Conservation (phyloP, 805 yeast species). For the Zygotorulaspora florentina region DNA sequence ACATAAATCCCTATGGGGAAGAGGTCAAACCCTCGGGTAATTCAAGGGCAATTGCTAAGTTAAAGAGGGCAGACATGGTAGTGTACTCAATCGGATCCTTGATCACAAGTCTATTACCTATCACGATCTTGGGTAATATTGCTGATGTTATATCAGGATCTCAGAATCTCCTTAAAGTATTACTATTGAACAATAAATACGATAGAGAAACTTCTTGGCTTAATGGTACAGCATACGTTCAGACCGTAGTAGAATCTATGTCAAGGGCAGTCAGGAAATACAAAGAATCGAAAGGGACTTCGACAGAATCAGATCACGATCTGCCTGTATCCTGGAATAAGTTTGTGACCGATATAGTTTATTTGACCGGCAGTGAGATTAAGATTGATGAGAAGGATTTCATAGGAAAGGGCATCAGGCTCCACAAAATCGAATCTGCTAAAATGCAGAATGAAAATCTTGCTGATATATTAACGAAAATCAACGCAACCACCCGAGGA, state of each 20-base stretch:
- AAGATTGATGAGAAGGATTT: slow-evolving; percentile 43
- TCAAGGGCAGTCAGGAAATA: slow-evolving; percentile 19
- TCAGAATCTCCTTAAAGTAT: slow-evolving; percentile 42
- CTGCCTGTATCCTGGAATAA: slow-evolving; percentile 37
- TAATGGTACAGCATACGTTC: slow-evolving; percentile 55
- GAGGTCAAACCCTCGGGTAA: slow-evolving; percentile 77
- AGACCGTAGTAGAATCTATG: slow-evolving; percentile 43
- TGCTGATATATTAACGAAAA: slow-evolving; percentile 13
- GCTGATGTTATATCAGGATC: slow-evolving; percentile 51
- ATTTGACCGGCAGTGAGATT: slow-evolving; percentile 49
- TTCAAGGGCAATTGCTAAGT: slow-evolving; percentile 49
- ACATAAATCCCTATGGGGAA: slow-evolving; percentile 83
- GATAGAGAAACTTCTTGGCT: slow-evolving; percentile 80
- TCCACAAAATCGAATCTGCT: slow-evolving; percentile 35
- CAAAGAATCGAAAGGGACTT: slow-evolving; percentile 21
- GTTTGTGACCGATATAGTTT: slow-evolving; percentile 61
- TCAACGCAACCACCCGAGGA: slow-evolving; percentile 1
- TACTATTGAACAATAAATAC: slow-evolving; percentile 65
- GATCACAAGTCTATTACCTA: slow-evolving; percentile 83
- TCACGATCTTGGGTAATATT: slow-evolving; percentile 66
- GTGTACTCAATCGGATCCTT: slow-evolving; percentile 83
- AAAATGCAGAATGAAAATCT: slow-evolving; percentile 24
- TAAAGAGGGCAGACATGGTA: slow-evolving; percentile 50
- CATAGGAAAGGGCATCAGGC: slow-evolving; percentile 42
- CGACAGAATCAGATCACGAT: slow-evolving; percentile 1